phyloP scores from a whole-genome alignment of 2,329 filamentous ascomycete species.

The Setomelanomma holmii region DNA sequence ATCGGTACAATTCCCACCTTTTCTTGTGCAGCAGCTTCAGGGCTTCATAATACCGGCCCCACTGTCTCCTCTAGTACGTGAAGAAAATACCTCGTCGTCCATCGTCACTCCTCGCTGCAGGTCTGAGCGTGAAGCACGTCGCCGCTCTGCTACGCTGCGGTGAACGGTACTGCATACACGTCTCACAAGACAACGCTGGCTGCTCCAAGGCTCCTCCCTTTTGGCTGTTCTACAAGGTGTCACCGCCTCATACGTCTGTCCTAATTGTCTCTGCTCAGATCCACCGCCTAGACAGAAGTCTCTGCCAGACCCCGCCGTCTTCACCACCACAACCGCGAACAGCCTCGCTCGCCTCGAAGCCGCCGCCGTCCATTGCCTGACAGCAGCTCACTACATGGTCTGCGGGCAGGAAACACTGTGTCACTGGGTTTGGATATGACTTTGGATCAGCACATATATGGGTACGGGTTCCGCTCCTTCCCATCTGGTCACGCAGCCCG shows the following conservation, averaged over 20 bases:
- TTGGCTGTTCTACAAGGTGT: slow-evolving; percentile 32
- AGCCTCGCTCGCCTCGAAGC: slow-evolving; percentile 13
- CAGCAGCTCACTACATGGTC: slow-evolving; percentile 40
- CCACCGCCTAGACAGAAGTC: slow-evolving; percentile 23
- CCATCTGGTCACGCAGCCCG: slow-evolving; percentile 20
- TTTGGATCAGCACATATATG: slow-evolving; percentile 51
- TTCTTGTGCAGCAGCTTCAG: slow-evolving; percentile 38
- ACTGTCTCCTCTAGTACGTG: slow-evolving; percentile 37
- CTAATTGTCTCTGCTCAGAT: slow-evolving; percentile 30
- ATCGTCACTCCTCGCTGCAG: slow-evolving; percentile 28
- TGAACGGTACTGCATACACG: slow-evolving; percentile 42
- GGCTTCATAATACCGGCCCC: slow-evolving; percentile 31
- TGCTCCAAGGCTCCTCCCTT: slow-evolving; percentile 30
- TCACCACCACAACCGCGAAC: slow-evolving; percentile 18
- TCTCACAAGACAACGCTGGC: slow-evolving; percentile 40
- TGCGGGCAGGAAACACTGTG: slow-evolving; percentile 31
- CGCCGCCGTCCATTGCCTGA: slow-evolving; percentile 17
- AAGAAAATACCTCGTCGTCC: slow-evolving; percentile 32
- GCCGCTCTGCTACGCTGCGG: slow-evolving; percentile 27
- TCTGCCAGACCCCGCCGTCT: slow-evolving; percentile 29
- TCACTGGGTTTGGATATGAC: slow-evolving; percentile 48
- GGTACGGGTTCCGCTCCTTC: slow-evolving; percentile 47
- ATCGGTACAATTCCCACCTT: slow-evolving; percentile 38
- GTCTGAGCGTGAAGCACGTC: slow-evolving; percentile 23
- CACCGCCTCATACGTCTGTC: slow-evolving; percentile 36